These are phyloP conservation scores for Pestalotiopsis sp. DNA, from an alignment of 2,329 filamentous ascomycete genomes.

Conservation along the genomic window DNA sequence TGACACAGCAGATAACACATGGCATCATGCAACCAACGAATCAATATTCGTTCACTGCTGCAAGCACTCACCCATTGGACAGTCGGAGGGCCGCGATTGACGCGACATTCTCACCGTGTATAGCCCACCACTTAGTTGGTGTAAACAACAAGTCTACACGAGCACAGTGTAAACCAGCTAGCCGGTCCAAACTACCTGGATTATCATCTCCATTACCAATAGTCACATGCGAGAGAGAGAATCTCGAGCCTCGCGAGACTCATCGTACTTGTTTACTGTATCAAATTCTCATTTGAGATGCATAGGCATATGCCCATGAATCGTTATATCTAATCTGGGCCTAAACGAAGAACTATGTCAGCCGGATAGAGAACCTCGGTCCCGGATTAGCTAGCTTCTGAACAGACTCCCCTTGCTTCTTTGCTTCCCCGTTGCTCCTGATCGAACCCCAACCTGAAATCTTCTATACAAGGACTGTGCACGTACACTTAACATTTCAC, in stretches of 20 bases:
- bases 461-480: slow-evolving; percentile 5
- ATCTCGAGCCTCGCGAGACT: neutral
- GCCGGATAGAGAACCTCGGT: neutral
- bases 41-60: neutral
- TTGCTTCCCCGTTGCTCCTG: neutral
- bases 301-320: neutral
- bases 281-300: neutral
- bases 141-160: too few relatives aligned
- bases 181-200: too few relatives aligned
- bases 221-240: too few relatives aligned
- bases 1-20: neutral
- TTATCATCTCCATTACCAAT: too few relatives aligned
- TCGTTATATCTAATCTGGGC: neutral
- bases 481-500: slow-evolving; percentile 32
- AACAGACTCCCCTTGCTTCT: neutral
- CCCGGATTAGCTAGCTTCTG: neutral
- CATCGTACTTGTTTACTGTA: neutral
- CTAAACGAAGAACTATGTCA: neutral
- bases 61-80: neutral
- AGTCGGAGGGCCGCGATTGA: too few relatives aligned
- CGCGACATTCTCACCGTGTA: too few relatives aligned
- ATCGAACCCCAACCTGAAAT: neutral
- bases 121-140: too few relatives aligned
- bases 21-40: neutral
- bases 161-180: too few relatives aligned